Conservation (phyloP, 768 basidiomycete species). For the Neoboletus brunneissimus region DNA sequence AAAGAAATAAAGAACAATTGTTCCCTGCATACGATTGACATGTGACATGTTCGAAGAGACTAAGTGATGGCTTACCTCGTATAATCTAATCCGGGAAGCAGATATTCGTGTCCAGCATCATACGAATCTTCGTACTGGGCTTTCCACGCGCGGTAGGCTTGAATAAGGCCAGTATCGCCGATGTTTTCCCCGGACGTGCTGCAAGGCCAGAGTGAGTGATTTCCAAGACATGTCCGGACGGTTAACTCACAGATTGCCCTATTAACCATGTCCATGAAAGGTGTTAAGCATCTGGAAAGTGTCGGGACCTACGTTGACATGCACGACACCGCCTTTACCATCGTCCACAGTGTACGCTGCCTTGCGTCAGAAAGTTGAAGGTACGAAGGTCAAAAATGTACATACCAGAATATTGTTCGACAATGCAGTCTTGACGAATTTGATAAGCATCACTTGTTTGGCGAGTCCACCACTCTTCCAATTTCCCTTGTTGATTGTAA, state of each 20-base stretch:
- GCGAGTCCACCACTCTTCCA: constrained; percentile 93
- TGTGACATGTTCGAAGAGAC: background rate
- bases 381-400: constrained; percentile 33
- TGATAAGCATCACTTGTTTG: constrained; percentile 81
- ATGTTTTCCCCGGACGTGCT: constrained; percentile 93
- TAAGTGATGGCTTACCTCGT: constrained; percentile 49
- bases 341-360: constrained; percentile 81
- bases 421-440: constrained; percentile 80
- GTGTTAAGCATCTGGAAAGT: background rate
- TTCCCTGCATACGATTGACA: constrained; percentile 49
- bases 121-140: constrained; percentile 62
- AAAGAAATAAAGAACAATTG: constrained; percentile 95
- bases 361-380: constrained; percentile 1
- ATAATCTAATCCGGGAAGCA: constrained; percentile 78
- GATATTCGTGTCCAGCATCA: constrained; percentile 58
- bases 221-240: background rate
- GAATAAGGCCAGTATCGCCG: constrained; percentile 80
- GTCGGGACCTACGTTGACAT: constrained; percentile 68
- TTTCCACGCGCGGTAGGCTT: constrained; percentile 92
- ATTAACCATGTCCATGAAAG: background rate
- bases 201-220: constrained; percentile 13
- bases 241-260: constrained; percentile 73
- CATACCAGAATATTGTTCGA: constrained; percentile 86
- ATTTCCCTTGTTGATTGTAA: constrained; percentile 86
- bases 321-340: constrained; percentile 76